Base-by-base conservation (phyloP, 1,284 basidiomycete species). In the Ceratobasidium sp. region DNA sequence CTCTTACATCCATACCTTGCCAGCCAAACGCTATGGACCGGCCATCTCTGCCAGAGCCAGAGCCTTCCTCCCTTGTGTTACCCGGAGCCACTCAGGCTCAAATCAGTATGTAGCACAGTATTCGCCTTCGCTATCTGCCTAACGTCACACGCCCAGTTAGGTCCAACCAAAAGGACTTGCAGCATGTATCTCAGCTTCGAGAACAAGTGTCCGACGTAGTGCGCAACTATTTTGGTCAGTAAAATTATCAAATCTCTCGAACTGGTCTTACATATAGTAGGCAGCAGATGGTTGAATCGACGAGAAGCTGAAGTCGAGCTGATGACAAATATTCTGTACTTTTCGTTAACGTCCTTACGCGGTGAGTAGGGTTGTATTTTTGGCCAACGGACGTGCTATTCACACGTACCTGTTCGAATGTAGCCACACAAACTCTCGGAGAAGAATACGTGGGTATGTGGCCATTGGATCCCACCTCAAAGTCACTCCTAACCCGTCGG, bases 371-470 rank as follows among this genome's bases (percentile, higher is more conserved):
- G 41, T 1, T 1, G 10, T 0, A 10, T 23, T 39, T 53, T 46
- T 10, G 34, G 57, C 73, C 9, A 34, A 30, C 4, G 39, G 36
- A 73, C 73, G 16, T 61, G 55, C 61, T 46, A 74, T 48, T 58
- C 53, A 16, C n/a, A 64, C 58, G 10, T 21, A 4, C 16, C 52
- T 71, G 75, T 73, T 72, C 53, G 50, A 36, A 23, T 53, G 36
- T 77, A 91, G 94, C 90, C 2, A 85, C 84, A 1, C 93, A 94
- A 80, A 94, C 92, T 1, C 84, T 96, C 0, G 94, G 94, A 16
- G 94, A 97, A 80, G 94, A 97, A 79, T 97, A 97, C 78, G 95
- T 93, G 0, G 92, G 93, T 77, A 90, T 93, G 36, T 91, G 93
- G 87, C 87, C 90, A 69, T 87, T 88, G 72, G 88, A 89, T 16